Evolutionary conservation across 129 eudicot genomes (phyloP).

Genomic region (Flaveria robusta): DNA sequence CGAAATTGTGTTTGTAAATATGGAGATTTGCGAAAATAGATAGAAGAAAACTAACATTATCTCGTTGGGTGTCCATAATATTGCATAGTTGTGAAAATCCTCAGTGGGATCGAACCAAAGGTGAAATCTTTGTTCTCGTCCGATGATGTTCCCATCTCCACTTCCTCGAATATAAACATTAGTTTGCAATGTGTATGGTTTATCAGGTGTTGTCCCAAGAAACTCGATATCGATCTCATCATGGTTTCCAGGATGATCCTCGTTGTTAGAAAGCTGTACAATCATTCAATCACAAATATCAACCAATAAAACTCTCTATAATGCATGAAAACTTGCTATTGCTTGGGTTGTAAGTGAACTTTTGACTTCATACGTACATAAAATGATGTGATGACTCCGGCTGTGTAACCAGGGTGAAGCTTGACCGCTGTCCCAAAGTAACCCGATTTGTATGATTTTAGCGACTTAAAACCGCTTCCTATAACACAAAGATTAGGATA

Average conservation of each 20-base stretch:
- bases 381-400: slow-evolving; percentile 78
- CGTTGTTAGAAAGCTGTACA: slow-evolving; percentile 68
- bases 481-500: neutral
- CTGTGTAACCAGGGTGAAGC: slow-evolving; percentile 89
- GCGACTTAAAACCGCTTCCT: slow-evolving; percentile 89
- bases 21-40: neutral
- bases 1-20: too few relatives aligned
- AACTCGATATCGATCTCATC: slow-evolving; percentile 86
- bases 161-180: slow-evolving; percentile 78
- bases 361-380: slow-evolving; percentile 45
- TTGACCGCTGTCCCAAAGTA: slow-evolving; percentile 66
- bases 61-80: slow-evolving; percentile 69
- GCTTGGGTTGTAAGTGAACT: neutral
- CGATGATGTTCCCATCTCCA: slow-evolving; percentile 76
- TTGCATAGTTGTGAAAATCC: slow-evolving; percentile 79
- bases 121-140: slow-evolving; percentile 74
- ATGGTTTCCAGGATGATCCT: slow-evolving; percentile 70
- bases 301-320: neutral
- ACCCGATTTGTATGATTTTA: slow-evolving; percentile 57
- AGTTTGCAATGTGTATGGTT: slow-evolving; percentile 74
- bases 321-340: slow-evolving; percentile 6
- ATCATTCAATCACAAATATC: neutral
- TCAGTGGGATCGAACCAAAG: slow-evolving; percentile 90
- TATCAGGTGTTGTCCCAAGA: slow-evolving; percentile 62
- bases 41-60: slow-evolving; percentile 50